Conservation (phyloP, 768 basidiomycete genomes). For the Mycena filopes region DNA sequence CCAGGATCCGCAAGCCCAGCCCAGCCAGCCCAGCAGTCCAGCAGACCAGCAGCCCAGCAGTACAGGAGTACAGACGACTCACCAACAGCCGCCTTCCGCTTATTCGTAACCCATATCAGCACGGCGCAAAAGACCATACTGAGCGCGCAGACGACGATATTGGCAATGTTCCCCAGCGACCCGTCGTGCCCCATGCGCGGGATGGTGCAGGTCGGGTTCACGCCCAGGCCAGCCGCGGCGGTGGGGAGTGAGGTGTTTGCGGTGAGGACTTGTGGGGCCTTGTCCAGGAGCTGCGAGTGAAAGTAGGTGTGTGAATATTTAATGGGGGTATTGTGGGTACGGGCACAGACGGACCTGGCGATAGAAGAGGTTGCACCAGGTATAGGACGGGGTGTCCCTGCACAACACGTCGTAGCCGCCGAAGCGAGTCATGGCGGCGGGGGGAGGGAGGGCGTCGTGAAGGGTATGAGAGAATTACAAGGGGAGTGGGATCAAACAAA, state of each 20-base stretch:
- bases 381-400: conserved; percentile 76
- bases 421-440: conserved; percentile 61
- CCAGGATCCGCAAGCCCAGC: too few relatives aligned
- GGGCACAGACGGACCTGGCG: conserved; percentile 67
- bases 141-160: conserved; percentile 83
- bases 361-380: conserved; percentile 97
- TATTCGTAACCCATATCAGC: conserved; percentile 67
- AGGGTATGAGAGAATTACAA: conserved; percentile 3
- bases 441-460: conserved; percentile 10
- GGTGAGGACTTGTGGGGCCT: conserved; percentile 44
- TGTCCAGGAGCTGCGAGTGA: conserved; percentile 31
- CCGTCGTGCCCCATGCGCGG: conserved; percentile 65
- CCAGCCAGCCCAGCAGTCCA: too few relatives aligned
- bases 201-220: conserved; percentile 86
- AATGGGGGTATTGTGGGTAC: too few relatives aligned
- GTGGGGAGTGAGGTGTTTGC: conserved; percentile 55
- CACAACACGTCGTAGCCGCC: conserved; percentile 81
- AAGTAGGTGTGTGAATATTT: conserved; percentile 51
- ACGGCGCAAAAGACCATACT: conserved; percentile 68
- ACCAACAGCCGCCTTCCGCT: conserved; percentile 91
- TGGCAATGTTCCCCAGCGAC: conserved; percentile 85
- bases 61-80: conserved; percentile 41
- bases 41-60: conserved; percentile 34
- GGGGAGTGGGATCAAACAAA: conserved; percentile 10
- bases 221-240: conserved; percentile 77